Conservation (phyloP, 2,329 filamentous ascomycete genomes). For the Neofusicoccum sp. region DNA sequence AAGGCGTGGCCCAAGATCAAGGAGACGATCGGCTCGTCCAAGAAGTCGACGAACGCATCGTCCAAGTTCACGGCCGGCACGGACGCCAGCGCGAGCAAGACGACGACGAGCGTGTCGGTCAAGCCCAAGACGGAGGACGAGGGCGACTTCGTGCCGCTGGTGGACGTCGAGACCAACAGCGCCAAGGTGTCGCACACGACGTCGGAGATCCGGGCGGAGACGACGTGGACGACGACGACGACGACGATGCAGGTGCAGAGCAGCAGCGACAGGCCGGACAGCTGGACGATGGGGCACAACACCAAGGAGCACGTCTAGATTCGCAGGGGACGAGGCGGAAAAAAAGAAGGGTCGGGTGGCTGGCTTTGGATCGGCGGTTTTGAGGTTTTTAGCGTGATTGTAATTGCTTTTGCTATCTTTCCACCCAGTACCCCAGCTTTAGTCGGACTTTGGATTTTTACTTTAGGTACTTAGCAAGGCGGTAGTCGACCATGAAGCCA, state of each 20-base stretch:
- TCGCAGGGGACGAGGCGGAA: background rate
- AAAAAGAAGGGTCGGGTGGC: background rate
- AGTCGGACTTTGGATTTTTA: background rate
- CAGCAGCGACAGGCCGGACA: constrained; percentile 11
- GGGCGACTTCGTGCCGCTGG: constrained; percentile 25
- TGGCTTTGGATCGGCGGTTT: background rate
- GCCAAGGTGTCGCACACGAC: constrained; percentile 9
- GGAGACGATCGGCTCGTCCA: background rate
- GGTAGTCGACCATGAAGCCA: constrained; percentile 2
- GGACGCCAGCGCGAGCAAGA: background rate
- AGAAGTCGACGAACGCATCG: background rate
- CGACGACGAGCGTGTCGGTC: constrained; percentile 17
- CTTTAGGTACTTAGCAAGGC: background rate
- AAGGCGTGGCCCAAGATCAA: constrained; percentile 18
- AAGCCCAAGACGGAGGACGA: constrained; percentile 25
- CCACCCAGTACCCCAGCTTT: background rate
- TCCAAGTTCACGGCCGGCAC: background rate
- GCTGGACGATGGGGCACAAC: constrained; percentile 20
- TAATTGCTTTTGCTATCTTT: constrained; percentile 10
- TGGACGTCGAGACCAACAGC: constrained; percentile 23
- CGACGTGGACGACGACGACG: constrained; percentile 18
- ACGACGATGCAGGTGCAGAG: constrained; percentile 5
- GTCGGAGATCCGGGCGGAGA: constrained; percentile 10
- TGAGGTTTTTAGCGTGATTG: background rate
- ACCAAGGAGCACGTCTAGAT: constrained; percentile 21